phyloP scores from a whole-genome alignment of 176 grass and related monocot genomes.

The Rhynchospora tenuis region DNA sequence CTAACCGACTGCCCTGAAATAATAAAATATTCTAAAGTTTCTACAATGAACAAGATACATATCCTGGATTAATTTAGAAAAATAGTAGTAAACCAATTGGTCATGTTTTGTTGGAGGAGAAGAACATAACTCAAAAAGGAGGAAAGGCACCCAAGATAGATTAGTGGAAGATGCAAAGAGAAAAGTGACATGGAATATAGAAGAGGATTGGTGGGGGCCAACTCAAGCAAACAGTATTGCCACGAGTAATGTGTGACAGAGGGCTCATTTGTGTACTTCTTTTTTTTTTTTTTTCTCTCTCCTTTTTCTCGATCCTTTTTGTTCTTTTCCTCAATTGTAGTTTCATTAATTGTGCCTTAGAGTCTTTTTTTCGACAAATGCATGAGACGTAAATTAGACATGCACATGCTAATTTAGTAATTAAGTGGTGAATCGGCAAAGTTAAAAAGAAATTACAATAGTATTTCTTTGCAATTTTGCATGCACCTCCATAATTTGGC shows the following conservation, averaged over 20 bases:
- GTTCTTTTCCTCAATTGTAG: too few relatives aligned
- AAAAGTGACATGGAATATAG: neutral
- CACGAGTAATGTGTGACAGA: neutral
- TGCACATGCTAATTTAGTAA: neutral
- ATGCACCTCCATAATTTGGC: too few relatives aligned
- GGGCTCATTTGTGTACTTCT: neutral
- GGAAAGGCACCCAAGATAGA: slow-evolving; percentile 22
- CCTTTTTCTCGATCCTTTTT: neutral
- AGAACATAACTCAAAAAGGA: slow-evolving; percentile 31
- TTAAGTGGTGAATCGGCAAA: neutral
- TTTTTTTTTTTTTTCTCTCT: neutral
- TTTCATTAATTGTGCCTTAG: too few relatives aligned
- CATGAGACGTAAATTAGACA: neutral
- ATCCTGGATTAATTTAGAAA: too few relatives aligned
- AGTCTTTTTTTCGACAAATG: too few relatives aligned
- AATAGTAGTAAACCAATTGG: neutral
- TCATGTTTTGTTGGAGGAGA: neutral
- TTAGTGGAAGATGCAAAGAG: slow-evolving; percentile 27
- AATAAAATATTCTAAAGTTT: neutral
- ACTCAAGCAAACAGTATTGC: slow-evolving; percentile 16
- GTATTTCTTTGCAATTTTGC: too few relatives aligned
- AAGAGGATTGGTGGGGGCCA: slow-evolving; percentile 25
- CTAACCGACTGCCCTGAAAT: too few relatives aligned
- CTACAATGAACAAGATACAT: neutral
- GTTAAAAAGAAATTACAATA: too few relatives aligned